Base-by-base conservation (phyloP, 345 rosid species). In the Dimocarpus longan region DNA sequence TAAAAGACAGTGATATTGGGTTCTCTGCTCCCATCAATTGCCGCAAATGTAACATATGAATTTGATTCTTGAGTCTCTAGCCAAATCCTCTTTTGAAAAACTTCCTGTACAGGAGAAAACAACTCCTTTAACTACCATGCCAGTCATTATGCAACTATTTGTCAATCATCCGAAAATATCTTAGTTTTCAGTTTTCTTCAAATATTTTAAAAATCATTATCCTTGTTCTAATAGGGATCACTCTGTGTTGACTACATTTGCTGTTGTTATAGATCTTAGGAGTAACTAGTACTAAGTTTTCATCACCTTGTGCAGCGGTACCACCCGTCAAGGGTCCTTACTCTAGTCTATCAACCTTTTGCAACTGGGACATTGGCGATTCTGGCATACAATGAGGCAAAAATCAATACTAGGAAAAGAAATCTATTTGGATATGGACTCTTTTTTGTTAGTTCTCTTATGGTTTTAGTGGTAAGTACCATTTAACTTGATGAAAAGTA, bases 311-410 rank as follows among this genome's bases (percentile, higher is more conserved):
- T 78, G 86, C 88, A 95, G 98, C 64, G 76, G 3, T 95, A 91
- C 75, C 98, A 93, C 83, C 88, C 98, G 0, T 86, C 96, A 0
- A 90, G 97, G 75, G 88, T 92, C 24, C 93, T 92, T 57, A 89
- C 97, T 42, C 90, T 95, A 65, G 93, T 90, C 21, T 95, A 93
- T 81, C 98, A 95, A 76, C 89, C 95, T 66, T 85, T 92, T 70
- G 97, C 97, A 2, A 80, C 90, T 32, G 87, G 86, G 79, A 88
- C 93, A 56, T 80, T 90, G 37, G 90, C 88, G 19, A 68, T 88
- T 59, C 85, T 93, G 56, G 80, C 95, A 60, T 90, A 85, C 79
- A 78, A 88, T 37, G 98, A 92, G 81, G 93, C 95, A 39, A 92
- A 83, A 68, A 71, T 92, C 69, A 88, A 88, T 74, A 95, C 98